These are phyloP conservation scores for Bonia amplexicaulis DNA, from an alignment of 176 grass and related monocot genomes.

Conservation along the genomic window DNA sequence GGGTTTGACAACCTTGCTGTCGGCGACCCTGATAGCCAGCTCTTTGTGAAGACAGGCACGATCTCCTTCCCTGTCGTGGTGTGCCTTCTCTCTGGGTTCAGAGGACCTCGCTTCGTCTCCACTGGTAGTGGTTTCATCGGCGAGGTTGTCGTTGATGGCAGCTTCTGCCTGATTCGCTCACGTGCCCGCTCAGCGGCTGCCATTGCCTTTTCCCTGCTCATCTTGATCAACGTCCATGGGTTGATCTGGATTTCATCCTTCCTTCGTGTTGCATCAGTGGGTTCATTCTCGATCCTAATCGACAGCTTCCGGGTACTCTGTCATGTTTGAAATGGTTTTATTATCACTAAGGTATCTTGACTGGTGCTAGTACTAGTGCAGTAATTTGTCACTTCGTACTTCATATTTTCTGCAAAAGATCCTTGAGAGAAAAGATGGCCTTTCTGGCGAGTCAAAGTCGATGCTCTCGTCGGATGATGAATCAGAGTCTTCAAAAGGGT, in stretches of 20 bases:
- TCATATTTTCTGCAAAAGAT: conserved; percentile 51
- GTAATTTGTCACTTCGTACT: conserved; percentile 30
- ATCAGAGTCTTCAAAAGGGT: conserved; percentile 71
- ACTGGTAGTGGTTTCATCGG: conserved; percentile 75
- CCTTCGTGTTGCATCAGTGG: conserved; percentile 38
- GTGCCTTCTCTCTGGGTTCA: conserved; percentile 46
- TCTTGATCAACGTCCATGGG: conserved; percentile 84
- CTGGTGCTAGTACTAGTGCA: background rate
- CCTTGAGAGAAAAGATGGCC: conserved; percentile 48
- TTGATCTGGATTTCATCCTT: conserved; percentile 70
- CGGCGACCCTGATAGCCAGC: conserved; percentile 61
- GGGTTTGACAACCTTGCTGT: conserved; percentile 59
- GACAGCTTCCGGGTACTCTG: conserved; percentile 71
- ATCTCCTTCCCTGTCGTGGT: conserved; percentile 49
- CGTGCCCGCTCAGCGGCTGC: conserved; percentile 70
- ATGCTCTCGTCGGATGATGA: conserved; percentile 71
- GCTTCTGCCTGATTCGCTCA: conserved; percentile 62
- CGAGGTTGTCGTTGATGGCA: conserved; percentile 21
- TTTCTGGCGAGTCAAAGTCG: conserved; percentile 69
- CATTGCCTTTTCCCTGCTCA: conserved; percentile 88
- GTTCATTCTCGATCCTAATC: conserved; percentile 71
- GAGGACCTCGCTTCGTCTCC: conserved; percentile 77
- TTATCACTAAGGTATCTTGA: background rate
- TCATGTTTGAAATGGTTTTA: conserved; percentile 22
- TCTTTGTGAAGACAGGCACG: conserved; percentile 43